Evolutionary conservation across 2,329 filamentous ascomycete species (phyloP).

Genomic region (Capronia americana): DNA sequence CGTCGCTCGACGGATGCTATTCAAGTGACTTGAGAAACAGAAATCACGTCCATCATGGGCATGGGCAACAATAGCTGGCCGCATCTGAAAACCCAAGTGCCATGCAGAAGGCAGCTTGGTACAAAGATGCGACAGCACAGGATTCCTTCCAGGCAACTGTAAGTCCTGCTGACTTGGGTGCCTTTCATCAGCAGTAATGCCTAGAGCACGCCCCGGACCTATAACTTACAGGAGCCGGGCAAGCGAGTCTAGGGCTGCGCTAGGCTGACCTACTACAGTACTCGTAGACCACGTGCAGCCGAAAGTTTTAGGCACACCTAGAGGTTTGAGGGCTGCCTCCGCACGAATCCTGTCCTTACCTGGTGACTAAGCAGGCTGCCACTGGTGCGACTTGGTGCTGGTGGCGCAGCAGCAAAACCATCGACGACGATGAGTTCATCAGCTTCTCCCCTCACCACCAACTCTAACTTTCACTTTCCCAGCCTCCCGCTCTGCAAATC

Average conservation of each 20-base stretch:
- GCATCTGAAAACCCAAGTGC: background rate
- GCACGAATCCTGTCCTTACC: background rate
- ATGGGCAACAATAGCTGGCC: background rate
- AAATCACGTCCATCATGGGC: background rate
- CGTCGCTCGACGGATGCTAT: too few relatives aligned
- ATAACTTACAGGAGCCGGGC: too few relatives aligned
- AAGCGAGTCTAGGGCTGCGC: background rate
- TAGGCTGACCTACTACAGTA: too few relatives aligned
- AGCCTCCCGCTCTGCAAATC: background rate
- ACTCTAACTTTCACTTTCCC: constrained; percentile 2
- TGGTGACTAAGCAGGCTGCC: background rate
- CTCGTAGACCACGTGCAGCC: background rate
- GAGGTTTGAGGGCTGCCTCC: too few relatives aligned
- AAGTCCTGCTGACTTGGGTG: background rate
- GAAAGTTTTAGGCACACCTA: background rate
- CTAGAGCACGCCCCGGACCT: background rate
- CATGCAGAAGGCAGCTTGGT: background rate
- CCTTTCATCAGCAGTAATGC: background rate
- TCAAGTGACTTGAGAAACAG: too few relatives aligned
- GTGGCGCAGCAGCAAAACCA: background rate
- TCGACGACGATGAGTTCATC: constrained; percentile 6
- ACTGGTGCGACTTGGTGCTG: background rate
- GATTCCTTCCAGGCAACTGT: background rate
- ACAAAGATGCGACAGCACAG: background rate
- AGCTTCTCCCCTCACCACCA: background rate